Percentiles rank a stretch among this genome's conserved stretches.
Evolutionary conservation across 805 yeast species (phyloP).

Genomic region (Starmerella cellae): DNA sequence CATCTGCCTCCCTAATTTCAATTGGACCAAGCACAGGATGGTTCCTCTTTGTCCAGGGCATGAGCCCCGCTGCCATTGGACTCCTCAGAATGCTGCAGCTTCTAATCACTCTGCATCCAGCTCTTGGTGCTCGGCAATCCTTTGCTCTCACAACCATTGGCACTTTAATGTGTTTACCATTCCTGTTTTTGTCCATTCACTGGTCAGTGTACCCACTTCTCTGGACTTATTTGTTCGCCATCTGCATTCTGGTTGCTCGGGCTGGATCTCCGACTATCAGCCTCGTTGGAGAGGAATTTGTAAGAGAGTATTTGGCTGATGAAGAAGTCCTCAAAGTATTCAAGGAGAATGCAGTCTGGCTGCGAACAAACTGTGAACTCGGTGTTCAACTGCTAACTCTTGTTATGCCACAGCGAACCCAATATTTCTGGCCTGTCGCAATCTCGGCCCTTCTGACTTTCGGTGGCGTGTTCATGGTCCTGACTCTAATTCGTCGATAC

Average conservation of each 20-base stretch:
- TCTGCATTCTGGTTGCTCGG: conserved; percentile 14
- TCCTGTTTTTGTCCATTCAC: neutral
- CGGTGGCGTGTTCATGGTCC: conserved; percentile 8
- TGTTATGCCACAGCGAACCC: conserved; percentile 10
- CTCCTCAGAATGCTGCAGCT: conserved; percentile 16
- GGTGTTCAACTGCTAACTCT: conserved; percentile 11
- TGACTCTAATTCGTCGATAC: conserved; percentile 1
- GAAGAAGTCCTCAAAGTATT: conserved; percentile 16
- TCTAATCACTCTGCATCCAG: conserved; percentile 12
- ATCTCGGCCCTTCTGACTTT: conserved; percentile 11
- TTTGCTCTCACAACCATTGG: conserved; percentile 6
- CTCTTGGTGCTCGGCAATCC: conserved; percentile 2
- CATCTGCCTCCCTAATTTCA: conserved; percentile 13
- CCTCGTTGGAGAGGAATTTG: conserved; percentile 9
- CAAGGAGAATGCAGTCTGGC: conserved; percentile 11
- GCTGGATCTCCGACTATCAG: conserved; percentile 16
- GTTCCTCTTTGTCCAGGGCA: conserved; percentile 10
- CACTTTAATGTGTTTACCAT: neutral
- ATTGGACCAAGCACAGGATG: conserved; percentile 20
- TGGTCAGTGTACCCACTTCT: too few species aligned
- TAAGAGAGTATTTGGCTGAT: conserved; percentile 15
- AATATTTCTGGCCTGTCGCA: conserved; percentile 12
- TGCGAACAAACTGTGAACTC: conserved; percentile 12
- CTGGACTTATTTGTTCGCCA: conserved; percentile 8
- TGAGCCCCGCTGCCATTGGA: conserved; percentile 11